Base-by-base conservation (phyloP, 208 protist species). In the Wallacemonas sp. region DNA sequence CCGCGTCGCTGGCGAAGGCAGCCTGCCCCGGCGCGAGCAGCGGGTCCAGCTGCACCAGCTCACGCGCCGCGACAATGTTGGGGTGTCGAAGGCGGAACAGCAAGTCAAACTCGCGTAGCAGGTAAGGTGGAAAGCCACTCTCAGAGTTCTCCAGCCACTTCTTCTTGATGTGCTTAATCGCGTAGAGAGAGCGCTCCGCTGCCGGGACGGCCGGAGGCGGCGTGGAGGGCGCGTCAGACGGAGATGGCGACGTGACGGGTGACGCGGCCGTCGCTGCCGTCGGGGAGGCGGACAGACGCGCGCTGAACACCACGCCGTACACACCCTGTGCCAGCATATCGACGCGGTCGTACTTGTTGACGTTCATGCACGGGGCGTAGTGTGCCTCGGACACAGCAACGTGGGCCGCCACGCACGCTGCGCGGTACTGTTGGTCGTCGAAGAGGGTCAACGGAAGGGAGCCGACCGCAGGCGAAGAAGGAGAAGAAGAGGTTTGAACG, bases 61-160 rank as follows among this genome's bases (percentile, higher is more conserved):
- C 76, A 4, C 54, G 28, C 22, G 77, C 82, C 1, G 65, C 41
- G 29, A 93, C 84, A 67, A 96, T 75, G 62, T 96, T 93, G 12
- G 91, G 91, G 52, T 96, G 91, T 11, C 73, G 71, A 25, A 96
- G 36, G 3, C 91, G 85, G 4, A 92, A 70, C 7, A 89, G 73
- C 5, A 96, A 69, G 61, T 96, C 91, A 62, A 96, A 85, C 72
- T 96, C 91, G 7, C 91, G 86, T 14, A 96, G 70, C 25, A 96
- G 68, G 67, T 93, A 93, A 0, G 77, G 79, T 18, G 87, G 87
- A 73, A 96, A 90, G 26, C 91, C 91, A n/a, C 84, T 63, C 65
- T 86, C 71, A 22, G 84, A 92, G 50, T 93, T 79, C 41, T 76
- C 75, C 62, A 92, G 70, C 81, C 85, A 92, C 57, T 84, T 67